Evolutionary conservation across 2,329 filamentous ascomycete species (phyloP).

Genomic region (Neurospora sp.): DNA sequence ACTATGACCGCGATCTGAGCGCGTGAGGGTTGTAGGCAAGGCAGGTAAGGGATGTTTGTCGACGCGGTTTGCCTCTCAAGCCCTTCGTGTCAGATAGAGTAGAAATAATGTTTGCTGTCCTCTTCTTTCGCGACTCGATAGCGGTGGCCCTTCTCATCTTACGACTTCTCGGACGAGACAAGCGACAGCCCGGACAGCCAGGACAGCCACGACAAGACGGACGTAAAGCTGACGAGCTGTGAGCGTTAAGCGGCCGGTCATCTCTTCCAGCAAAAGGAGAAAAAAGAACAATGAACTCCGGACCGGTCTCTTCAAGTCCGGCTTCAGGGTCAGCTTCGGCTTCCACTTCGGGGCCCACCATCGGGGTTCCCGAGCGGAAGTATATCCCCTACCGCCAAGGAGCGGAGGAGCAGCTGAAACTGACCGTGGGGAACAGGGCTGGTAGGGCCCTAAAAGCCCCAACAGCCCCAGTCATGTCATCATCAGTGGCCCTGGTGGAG

Average conservation of each 20-base stretch:
- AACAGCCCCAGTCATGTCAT: not conserved
- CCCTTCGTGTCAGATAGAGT: not conserved
- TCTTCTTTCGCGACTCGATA: not conserved
- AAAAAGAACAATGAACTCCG: not conserved
- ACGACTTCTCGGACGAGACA: not conserved
- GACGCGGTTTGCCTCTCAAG: not conserved
- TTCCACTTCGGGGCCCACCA: not conserved
- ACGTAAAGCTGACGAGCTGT: not conserved
- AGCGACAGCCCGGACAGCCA: not conserved
- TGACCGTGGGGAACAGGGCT: not conserved
- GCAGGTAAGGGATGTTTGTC: not conserved
- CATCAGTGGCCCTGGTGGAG: not conserved
- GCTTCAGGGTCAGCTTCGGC: not conserved
- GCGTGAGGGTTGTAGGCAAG: not conserved
- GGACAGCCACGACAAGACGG: not conserved
- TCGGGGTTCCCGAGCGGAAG: not conserved
- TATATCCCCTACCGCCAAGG: not conserved
- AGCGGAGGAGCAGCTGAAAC: not conserved
- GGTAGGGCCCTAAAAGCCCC: not conserved
- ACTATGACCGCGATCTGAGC: not conserved
- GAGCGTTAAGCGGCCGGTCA: not conserved
- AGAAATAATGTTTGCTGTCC: not conserved
- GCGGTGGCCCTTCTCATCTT: not conserved
- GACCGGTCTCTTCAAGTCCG: not conserved
- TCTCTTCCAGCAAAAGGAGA: not conserved